Evolutionary conservation across 352 stramenopile species (phyloP), one percentile per base, ranked within the genome.

Genomic region (Thalassiosira mediterranea): DNA sequence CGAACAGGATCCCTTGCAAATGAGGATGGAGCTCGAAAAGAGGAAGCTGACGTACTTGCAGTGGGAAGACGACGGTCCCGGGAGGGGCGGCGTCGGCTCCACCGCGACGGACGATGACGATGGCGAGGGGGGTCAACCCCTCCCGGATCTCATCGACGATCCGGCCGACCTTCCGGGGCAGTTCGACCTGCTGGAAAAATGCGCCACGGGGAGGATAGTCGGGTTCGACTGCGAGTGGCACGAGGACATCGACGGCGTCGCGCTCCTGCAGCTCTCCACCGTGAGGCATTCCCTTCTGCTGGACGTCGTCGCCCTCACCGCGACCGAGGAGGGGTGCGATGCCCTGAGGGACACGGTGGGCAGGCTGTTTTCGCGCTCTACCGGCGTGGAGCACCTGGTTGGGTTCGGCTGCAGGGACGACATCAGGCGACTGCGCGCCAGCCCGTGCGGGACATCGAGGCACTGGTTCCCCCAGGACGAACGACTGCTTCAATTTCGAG

Each of bases 221-320:
- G 85, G 79, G 0, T 87, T 90, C 60, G 85, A 91, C 72, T 67
- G 52, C 1, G 85, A 91, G 74, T 91, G 79, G 79, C 71, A 75
- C 19, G 72, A 85, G 40, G 70, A 79, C 29, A 68, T 44, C 2
- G 17, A 51, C 25, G 76, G 80, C 40, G 79, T 72, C 8, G 78
- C 74, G 37, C 21, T 90, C 10, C 40, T 89, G 13, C 85, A 91
- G 57, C 15, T 91, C 11, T 71, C 79, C 5, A 75, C 63, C 31
- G 48, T 38, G 8, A 62, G 78, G 23, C 23, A 40, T 25, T 63
- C 70, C 10, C 25, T 90, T 29, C 51, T 90, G 25, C 32, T 91
- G 47, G 82, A 91, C 62, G 78, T 91, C 67, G 72, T 72, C 25
- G 65, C 72, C 11, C 67, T 91, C 8, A 69, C 58, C n/a, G 40